Evolutionary conservation across 2,329 filamentous ascomycete genomes (phyloP).

Genomic region (Juglanconis juglandina): DNA sequence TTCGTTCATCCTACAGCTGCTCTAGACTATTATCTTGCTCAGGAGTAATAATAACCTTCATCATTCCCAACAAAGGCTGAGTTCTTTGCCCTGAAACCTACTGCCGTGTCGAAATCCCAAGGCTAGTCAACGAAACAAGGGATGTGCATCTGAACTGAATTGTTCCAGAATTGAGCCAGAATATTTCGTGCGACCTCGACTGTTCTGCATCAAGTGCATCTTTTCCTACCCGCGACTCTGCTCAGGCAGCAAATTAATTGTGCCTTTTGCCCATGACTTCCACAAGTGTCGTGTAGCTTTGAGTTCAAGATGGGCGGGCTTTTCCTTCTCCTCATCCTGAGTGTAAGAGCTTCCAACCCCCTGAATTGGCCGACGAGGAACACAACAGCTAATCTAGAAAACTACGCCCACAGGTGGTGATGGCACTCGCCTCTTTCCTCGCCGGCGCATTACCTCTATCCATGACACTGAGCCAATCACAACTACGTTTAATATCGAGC

Average conservation of each 20-base stretch:
- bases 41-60: too few relatives aligned
- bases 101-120: too few relatives aligned
- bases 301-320: slow-evolving; percentile 27
- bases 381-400: slow-evolving; percentile 21
- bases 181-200: not conserved
- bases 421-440: slow-evolving; percentile 66
- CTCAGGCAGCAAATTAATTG: not conserved
- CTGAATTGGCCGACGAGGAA: not conserved
- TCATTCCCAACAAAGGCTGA: too few relatives aligned
- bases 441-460: slow-evolving; percentile 88
- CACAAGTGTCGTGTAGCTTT: not conserved
- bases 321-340: slow-evolving; percentile 33
- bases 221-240: not conserved
- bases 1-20: too few relatives aligned
- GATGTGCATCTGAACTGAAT: not conserved
- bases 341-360: slow-evolving; percentile 24
- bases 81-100: too few relatives aligned
- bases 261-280: slow-evolving; percentile 8
- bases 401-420: slow-evolving; percentile 27
- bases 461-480: slow-evolving; percentile 80
- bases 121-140: not conserved
- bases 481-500: slow-evolving; percentile 84
- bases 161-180: not conserved
- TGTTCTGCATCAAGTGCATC: not conserved
- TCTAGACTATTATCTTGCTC: too few relatives aligned